phyloP scores from a whole-genome alignment of 208 protist genomes.

The Leishmania aethiopica region DNA sequence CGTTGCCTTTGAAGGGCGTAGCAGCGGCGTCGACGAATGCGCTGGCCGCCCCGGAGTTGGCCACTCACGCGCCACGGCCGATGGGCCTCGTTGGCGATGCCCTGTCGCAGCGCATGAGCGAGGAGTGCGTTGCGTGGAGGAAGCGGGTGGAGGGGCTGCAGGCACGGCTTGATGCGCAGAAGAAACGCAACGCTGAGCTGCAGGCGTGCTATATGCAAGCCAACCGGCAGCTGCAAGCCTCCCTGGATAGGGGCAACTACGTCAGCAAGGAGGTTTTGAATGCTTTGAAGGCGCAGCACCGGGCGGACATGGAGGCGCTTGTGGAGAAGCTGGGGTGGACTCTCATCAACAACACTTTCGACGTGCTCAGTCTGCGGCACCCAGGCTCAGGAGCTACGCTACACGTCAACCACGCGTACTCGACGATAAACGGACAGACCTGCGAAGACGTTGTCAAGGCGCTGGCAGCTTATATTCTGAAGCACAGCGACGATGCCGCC shows the following conservation, averaged over 20 bases:
- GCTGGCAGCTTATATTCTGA: constrained; percentile 28
- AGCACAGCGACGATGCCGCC: neutral
- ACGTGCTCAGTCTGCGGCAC: constrained; percentile 33
- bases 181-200: constrained; percentile 8
- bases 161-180: constrained; percentile 1
- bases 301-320: constrained; percentile 8
- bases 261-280: constrained; percentile 15
- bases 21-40: neutral
- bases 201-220: constrained; percentile 23
- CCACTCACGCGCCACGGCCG: neutral
- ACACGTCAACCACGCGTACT: constrained; percentile 29
- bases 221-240: constrained; percentile 19
- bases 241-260: constrained; percentile 23
- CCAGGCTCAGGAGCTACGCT: constrained; percentile 20
- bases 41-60: neutral
- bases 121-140: constrained; percentile 16
- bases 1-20: neutral
- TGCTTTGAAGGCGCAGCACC: constrained; percentile 24
- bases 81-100: constrained; percentile 13
- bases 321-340: constrained; percentile 27
- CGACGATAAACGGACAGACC: constrained; percentile 24
- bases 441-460: constrained; percentile 24
- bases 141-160: constrained; percentile 6
- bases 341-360: constrained; percentile 24
- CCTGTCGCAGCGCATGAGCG: constrained; percentile 6